Percentiles rank a stretch among this genome's conserved stretches.
Conservation (phyloP, 2,329 filamentous ascomycete genomes). For the Fusarium haematococcum region DNA sequence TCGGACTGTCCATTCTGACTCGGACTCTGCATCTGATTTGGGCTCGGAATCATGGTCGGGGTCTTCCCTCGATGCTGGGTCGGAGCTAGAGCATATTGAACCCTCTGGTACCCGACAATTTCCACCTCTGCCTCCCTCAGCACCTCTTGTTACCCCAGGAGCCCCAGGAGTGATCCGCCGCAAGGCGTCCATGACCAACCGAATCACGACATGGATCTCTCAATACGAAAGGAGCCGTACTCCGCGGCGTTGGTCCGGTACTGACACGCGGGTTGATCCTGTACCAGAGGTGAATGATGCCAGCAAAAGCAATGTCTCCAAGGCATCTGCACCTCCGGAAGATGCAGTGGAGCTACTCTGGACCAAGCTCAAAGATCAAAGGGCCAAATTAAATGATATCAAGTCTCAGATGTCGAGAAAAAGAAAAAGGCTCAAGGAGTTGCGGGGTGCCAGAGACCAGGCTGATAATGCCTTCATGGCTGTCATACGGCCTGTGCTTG, state of each 20-base stretch:
- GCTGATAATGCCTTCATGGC: constrained; percentile 57
- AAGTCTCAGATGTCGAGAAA: constrained; percentile 49
- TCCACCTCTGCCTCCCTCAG: constrained; percentile 48
- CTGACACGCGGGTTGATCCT: constrained; percentile 11
- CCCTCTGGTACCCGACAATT: constrained; percentile 48
- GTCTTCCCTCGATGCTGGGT: constrained; percentile 40
- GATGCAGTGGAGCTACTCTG: constrained; percentile 51
- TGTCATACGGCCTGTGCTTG: constrained; percentile 51
- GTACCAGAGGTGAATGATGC: constrained; percentile 19
- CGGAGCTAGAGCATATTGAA: constrained; percentile 45
- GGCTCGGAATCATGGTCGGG: constrained; percentile 24
- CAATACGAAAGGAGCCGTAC: constrained; percentile 46
- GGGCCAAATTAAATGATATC: constrained; percentile 45
- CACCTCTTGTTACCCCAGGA: constrained; percentile 34
- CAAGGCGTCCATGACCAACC: constrained; percentile 47
- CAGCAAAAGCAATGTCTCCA: constrained; percentile 19
- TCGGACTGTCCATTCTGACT: constrained; percentile 5
- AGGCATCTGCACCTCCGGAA: constrained; percentile 41
- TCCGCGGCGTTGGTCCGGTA: constrained; percentile 31
- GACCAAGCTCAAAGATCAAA: constrained; percentile 51
- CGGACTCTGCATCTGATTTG: constrained; percentile 32
- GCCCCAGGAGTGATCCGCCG: constrained; percentile 37
- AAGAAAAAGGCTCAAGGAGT: constrained; percentile 47
- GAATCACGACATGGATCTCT: constrained; percentile 51
- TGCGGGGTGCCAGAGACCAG: constrained; percentile 50